Percentiles rank a stretch among this genome's conserved stretches.
These are phyloP conservation scores for Ascosphaera acerosa DNA, from an alignment of 2,329 filamentous ascomycete genomes.

Conservation along the genomic window DNA sequence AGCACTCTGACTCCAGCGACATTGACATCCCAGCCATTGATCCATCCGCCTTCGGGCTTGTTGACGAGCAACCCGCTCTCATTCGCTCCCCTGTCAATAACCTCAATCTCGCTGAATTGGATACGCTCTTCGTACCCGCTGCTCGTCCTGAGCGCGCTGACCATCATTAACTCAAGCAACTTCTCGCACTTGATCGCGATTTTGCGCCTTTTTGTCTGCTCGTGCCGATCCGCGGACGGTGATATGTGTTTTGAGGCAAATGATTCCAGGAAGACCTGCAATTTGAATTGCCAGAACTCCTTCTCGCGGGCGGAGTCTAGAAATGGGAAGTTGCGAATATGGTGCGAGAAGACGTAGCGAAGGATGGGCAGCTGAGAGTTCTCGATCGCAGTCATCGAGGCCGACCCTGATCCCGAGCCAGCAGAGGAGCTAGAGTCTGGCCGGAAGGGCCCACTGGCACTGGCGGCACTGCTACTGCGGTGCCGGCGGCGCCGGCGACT, in stretches of 20 bases:
- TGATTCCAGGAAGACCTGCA: conserved; percentile 88
- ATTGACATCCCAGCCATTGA: conserved; percentile 95
- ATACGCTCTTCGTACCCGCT: conserved; percentile 96
- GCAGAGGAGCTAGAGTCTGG: background rate
- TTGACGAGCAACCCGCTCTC: conserved; percentile 72
- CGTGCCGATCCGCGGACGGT: conserved; percentile 80
- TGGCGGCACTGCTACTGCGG: background rate
- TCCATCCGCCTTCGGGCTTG: conserved; percentile 67
- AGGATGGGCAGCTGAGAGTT: conserved; percentile 87
- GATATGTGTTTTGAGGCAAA: conserved; percentile 96
- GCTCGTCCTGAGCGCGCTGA: conserved; percentile 82
- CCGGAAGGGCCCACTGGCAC: too few relatives aligned
- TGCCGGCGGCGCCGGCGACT: background rate
- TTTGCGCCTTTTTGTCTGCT: conserved; percentile 88
- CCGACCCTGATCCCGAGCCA: conserved; percentile 10
- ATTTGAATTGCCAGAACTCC: conserved; percentile 98
- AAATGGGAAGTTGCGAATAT: conserved; percentile 94
- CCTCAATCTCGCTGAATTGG: conserved; percentile 86
- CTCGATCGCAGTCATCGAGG: conserved; percentile 74
- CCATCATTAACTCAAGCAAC: conserved; percentile 97
- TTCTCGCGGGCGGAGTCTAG: conserved; percentile 91
- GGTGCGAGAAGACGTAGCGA: conserved; percentile 90
- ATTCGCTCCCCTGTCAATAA: conserved; percentile 79
- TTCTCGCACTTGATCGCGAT: conserved; percentile 83
- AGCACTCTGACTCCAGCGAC: conserved; percentile 51